phyloP scores from a whole-genome alignment of 192 early-diverging fungal genomes.

The Linnemannia elongata region DNA sequence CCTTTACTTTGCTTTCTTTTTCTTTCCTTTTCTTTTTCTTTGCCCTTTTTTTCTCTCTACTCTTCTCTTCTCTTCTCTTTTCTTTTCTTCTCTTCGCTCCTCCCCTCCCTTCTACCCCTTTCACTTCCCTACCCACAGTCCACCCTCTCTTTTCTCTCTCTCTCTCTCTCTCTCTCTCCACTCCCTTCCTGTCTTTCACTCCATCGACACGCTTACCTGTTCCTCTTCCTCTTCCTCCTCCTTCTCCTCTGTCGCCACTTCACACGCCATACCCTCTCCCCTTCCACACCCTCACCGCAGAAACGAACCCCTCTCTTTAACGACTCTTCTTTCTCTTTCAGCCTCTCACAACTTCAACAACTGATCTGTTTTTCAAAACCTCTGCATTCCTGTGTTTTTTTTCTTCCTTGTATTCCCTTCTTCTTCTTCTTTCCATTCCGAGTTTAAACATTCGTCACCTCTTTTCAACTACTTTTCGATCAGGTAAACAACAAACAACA shows the following conservation, averaged over 20 bases:
- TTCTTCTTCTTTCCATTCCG: no score
- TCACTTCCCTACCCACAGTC: not conserved
- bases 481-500: no score
- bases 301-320: no score
- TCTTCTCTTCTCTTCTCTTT: not conserved
- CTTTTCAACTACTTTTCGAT: no score
- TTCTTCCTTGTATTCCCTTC: not conserved
- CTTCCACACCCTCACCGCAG: no score
- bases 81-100: not conserved
- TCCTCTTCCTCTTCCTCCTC: not conserved
- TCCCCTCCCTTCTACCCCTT: not conserved
- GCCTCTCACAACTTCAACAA: no score
- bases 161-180: not conserved
- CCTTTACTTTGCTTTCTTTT: not conserved
- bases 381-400: not conserved
- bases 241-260: no score
- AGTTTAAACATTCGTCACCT: no score
- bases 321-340: no score
- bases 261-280: no score
- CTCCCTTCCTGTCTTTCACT: not conserved
- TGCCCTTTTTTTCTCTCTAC: not conserved
- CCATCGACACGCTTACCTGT: not conserved
- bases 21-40: not conserved
- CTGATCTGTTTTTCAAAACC: no score
- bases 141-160: not conserved